Conservation (phyloP, 345 rosid genomes). For the Ceriops decandra region DNA sequence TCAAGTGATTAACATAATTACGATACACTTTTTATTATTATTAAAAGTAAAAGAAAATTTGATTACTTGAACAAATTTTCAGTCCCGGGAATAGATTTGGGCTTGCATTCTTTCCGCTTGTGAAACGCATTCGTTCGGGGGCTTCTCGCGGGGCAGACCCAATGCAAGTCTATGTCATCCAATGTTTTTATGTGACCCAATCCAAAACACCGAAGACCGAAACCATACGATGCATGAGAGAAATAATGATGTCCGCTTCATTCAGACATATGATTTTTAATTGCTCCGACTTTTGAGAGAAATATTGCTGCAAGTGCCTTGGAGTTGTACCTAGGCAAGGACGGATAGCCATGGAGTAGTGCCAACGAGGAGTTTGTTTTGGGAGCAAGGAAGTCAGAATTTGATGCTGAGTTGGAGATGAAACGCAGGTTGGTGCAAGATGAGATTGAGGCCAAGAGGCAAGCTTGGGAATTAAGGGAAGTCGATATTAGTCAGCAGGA, state of each 20-base stretch:
- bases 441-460: constrained; percentile 76
- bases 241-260: constrained; percentile 43
- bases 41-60: too few relatives aligned
- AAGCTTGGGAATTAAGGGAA: constrained; percentile 86
- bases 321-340: constrained; percentile 66
- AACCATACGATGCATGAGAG: too few relatives aligned
- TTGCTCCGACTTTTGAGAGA: constrained; percentile 58
- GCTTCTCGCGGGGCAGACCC: too few relatives aligned
- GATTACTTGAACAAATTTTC: too few relatives aligned
- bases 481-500: constrained; percentile 68
- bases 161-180: too few relatives aligned
- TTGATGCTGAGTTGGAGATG: constrained; percentile 70
- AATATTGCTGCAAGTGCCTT: constrained; percentile 49
- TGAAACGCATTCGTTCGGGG: too few relatives aligned
- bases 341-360: constrained; percentile 68
- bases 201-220: too few relatives aligned
- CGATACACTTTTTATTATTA: too few relatives aligned
- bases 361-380: constrained; percentile 54
- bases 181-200: too few relatives aligned
- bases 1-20: too few relatives aligned
- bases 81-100: too few relatives aligned
- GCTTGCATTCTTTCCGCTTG: too few relatives aligned
- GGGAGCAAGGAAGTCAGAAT: constrained; percentile 54
- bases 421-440: constrained; percentile 63
- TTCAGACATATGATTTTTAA: constrained; percentile 54